Base-by-base conservation (phyloP, 441 rosid species). In the Croton setiger region DNA sequence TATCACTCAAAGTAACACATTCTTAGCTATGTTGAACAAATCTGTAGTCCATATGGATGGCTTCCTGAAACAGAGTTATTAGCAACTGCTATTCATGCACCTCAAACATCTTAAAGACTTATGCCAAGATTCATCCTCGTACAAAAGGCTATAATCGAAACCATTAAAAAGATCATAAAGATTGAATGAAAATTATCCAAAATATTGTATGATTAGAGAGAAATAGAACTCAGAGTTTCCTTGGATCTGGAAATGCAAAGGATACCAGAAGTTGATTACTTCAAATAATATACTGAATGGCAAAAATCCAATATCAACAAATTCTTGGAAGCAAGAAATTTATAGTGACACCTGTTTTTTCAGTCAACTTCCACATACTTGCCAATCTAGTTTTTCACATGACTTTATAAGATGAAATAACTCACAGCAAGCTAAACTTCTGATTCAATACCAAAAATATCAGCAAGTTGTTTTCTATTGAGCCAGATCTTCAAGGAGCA, bases 181-280 rank as follows among this genome's bases (percentile, higher is more conserved):
- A 23, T 2, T 31, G 36, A n/a, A 15, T 60, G 5, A 39, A 39
- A 39, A 20, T n/a, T 44, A 43, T 31, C 31, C 10, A 23, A 4
- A 35, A 49, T 18, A 12, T 0, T 37, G 8, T 1, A 52, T 1
- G 43, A 4, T 17, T 36, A 47, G 12, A 36, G 18, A 65, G 11
- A 31, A 52, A 41, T 51, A 12, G 37, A 44, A 17, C 13, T 18
- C 17, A 35, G n/a, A 33, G 55, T 35, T 27, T 64, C 27, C 21
- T 45, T 64, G 43, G 14, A 64, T n/a, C 7, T 8, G 31, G 33
- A 63, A 64, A n/a, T 48, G 43, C 68, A 64, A 27, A 7, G 10
- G 36, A 45, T 12, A 37, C 2, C 18, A 53, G 49, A 66, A 53
- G 49, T 43, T 31, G 7, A 39, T 53, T 20, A 18, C 35, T 13